Conservation (phyloP, 2,329 filamentous ascomycete genomes). For the Leptographium galeiforme region DNA sequence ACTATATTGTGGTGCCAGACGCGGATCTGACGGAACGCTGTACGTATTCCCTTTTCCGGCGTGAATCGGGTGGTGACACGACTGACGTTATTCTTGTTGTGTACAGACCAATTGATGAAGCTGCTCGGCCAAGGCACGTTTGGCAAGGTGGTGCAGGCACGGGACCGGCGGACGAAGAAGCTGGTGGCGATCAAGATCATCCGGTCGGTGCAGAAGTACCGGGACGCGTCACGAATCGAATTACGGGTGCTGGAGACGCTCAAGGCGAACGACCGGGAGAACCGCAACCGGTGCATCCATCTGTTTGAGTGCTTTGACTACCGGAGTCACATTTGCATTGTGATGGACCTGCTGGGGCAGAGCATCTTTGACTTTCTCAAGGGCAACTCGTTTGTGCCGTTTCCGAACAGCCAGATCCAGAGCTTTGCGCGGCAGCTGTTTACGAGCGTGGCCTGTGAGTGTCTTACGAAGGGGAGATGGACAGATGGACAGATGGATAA, state of each 20-base stretch:
- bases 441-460: conserved; percentile 94
- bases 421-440: conserved; percentile 91
- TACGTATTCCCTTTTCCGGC: conserved; percentile 35
- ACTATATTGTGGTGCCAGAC: conserved; percentile 87
- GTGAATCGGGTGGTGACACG: too few relatives aligned
- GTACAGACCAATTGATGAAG: conserved; percentile 69
- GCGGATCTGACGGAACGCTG: conserved; percentile 79
- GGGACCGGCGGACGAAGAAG: conserved; percentile 64
- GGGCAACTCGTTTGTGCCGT: conserved; percentile 86
- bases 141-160: conserved; percentile 92
- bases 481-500: too few relatives aligned
- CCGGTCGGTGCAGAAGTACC: conserved; percentile 93
- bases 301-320: conserved; percentile 95
- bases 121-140: conserved; percentile 94
- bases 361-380: conserved; percentile 99
- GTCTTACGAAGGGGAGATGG: neutral
- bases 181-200: conserved; percentile 94
- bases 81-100: neutral
- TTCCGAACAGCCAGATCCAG: conserved; percentile 97
- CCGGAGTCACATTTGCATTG: conserved; percentile 86
- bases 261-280: conserved; percentile 78
- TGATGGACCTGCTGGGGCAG: conserved; percentile 68
- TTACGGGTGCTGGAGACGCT: conserved; percentile 84
- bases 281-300: conserved; percentile 94
- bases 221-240: conserved; percentile 90